phyloP scores from a whole-genome alignment of 1,139 yeast species.

The Pneumocystis carinii region DNA sequence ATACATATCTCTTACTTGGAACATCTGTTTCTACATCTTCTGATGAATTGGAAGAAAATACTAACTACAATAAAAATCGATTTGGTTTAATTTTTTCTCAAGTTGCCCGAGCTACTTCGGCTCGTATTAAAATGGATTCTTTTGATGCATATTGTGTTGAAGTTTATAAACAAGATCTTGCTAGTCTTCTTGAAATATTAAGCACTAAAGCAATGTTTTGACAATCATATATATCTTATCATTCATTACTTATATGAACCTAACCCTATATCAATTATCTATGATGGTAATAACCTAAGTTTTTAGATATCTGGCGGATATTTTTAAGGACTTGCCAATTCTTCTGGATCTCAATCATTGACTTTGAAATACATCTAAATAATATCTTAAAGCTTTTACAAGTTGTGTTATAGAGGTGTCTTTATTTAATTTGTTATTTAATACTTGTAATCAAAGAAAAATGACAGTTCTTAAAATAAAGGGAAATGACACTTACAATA shows the following conservation, averaged over 20 bases:
- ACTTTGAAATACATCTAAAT: too few species aligned
- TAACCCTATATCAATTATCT: neutral
- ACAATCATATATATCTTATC: neutral
- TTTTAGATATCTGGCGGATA: too few species aligned
- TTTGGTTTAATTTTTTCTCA: slow-evolving; percentile 86
- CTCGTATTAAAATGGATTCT: slow-evolving; percentile 80
- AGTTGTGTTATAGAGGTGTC: too few species aligned
- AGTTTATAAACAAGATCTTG: slow-evolving; percentile 69
- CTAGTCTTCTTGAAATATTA: slow-evolving; percentile 72
- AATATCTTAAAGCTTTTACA: too few species aligned
- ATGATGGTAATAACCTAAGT: too few species aligned
- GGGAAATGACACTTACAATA: too few species aligned
- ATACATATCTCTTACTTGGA: slow-evolving; percentile 80
- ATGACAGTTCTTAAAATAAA: too few species aligned
- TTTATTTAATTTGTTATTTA: too few species aligned
- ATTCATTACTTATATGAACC: neutral
- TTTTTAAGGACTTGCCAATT: too few species aligned
- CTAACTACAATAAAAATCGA: slow-evolving; percentile 38
- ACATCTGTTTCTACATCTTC: slow-evolving; percentile 43
- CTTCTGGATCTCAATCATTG: too few species aligned
- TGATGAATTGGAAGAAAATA: slow-evolving; percentile 26
- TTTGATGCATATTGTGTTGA: slow-evolving; percentile 91
- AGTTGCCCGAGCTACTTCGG: slow-evolving; percentile 67
- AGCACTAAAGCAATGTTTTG: slow-evolving; percentile 15
- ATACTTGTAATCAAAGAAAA: too few species aligned